Conservation (phyloP, 2,329 filamentous ascomycete genomes). For the Beauveria varroae region DNA sequence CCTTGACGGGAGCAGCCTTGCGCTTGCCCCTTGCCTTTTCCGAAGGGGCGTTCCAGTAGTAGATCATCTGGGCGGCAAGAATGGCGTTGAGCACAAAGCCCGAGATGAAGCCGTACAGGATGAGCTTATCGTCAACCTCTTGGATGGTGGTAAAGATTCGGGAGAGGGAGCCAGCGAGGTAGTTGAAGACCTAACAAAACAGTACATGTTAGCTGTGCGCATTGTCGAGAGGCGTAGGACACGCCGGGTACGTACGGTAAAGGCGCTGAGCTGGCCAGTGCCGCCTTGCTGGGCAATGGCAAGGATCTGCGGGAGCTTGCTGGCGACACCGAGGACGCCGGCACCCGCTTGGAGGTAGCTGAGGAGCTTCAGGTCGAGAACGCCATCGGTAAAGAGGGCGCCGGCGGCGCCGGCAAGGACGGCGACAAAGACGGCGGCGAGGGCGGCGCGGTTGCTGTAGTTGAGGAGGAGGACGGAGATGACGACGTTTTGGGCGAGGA, state of each 20-base stretch:
- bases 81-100: slow-evolving; percentile 86
- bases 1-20: slow-evolving; percentile 28
- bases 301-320: slow-evolving; percentile 88
- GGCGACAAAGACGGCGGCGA: slow-evolving; percentile 72
- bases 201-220: not conserved
- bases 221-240: not conserved
- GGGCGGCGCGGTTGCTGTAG: slow-evolving; percentile 61
- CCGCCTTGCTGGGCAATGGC: slow-evolving; percentile 79
- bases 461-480: slow-evolving; percentile 82
- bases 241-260: slow-evolving; percentile 60
- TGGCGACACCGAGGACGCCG: slow-evolving; percentile 73
- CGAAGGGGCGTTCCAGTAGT: slow-evolving; percentile 80
- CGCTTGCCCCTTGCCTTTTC: slow-evolving; percentile 37
- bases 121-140: slow-evolving; percentile 93
- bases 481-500: slow-evolving; percentile 84
- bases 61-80: slow-evolving; percentile 82
- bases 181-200: slow-evolving; percentile 80
- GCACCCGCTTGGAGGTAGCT: slow-evolving; percentile 76
- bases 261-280: slow-evolving; percentile 93
- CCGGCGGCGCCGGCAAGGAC: slow-evolving; percentile 62
- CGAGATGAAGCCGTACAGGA: slow-evolving; percentile 88
- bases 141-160: slow-evolving; percentile 97
- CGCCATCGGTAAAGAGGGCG: slow-evolving; percentile 58
- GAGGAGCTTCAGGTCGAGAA: slow-evolving; percentile 61
- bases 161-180: slow-evolving; percentile 82